Evolutionary conservation across 2,329 filamentous ascomycete species (phyloP), one percentile per base, ranked within the genome.

Genomic region (Monilinia aucupariae): DNA sequence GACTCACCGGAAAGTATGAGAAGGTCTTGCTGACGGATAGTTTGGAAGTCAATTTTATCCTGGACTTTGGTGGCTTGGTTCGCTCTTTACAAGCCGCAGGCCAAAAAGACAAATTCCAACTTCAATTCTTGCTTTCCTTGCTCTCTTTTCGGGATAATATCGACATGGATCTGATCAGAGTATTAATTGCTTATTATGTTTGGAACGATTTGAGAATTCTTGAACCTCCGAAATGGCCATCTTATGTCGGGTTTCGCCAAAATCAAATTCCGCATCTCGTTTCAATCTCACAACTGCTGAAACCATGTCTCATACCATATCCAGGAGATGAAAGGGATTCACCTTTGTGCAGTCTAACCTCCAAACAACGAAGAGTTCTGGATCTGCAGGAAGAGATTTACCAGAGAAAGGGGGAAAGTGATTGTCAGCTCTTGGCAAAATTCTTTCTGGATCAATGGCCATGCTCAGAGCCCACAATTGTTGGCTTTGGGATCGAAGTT

Each of bases 361-460:
- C 3, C 60, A 56, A 67, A 47, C 53, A 52, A 53, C 59, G 65
- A 12, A 63, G 45, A 43, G 64, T 59, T 22, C 43, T 65, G 13
- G 67, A 72, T 45, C 71, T 72, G 22, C 66, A 67, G 1, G 72
- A 75, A 47, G 30, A 59, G 2, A 66, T 68, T 6, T 74, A 78
- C 64, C 68, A 75, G 7, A 27, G 67, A 22, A 66, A 70, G 47
- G 72, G 72, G 20, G 69, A 75, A 10, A 49, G 69, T 1, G 76
- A 79, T 32, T 77, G 76, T 48, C 70, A 69, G 30, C 15, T 51
- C 1, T 61, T 84, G n/a, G 78, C 78, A 0, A 63, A 72, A 7
- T 75, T 76, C 20, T 69, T 85, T 0, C 62, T 79, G 0, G 58
- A 66, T 0, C 78, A 81, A 64, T 82, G 80, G 80, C 80, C 82